These are phyloP conservation scores for Fraxinus baroniana DNA, from an alignment of 305 asterid genomes.

Conservation along the genomic window DNA sequence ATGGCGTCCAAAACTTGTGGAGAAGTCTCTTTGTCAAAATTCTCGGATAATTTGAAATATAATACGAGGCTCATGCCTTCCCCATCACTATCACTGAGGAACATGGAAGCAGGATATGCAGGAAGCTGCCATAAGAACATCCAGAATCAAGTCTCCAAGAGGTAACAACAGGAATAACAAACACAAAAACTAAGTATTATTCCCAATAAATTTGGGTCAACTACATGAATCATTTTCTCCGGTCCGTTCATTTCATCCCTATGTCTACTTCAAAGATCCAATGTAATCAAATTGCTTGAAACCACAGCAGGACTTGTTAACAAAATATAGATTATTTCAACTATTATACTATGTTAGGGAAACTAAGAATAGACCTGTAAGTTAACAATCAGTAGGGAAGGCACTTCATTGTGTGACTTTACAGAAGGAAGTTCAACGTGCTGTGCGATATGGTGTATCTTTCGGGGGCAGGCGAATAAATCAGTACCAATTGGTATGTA, in stretches of 20 bases:
- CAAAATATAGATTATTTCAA: not conserved
- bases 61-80: constrained; percentile 83
- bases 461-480: constrained; percentile 59
- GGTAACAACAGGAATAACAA: not conserved
- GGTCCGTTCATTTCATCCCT: not conserved
- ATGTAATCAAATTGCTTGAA: not conserved
- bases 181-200: not conserved
- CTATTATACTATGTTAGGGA: not conserved
- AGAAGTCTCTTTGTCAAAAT: constrained; percentile 56
- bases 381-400: constrained; percentile 67
- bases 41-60: constrained; percentile 65
- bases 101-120: constrained; percentile 71
- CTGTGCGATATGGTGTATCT: constrained; percentile 79
- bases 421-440: constrained; percentile 63
- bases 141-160: not conserved
- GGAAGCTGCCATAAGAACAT: constrained; percentile 61
- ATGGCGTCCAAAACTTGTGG: constrained; percentile 51
- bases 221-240: not conserved
- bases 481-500: constrained; percentile 74
- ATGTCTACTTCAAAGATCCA: not conserved
- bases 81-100: constrained; percentile 75
- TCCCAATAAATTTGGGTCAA: not conserved
- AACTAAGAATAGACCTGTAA: constrained; percentile 51
- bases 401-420: constrained; percentile 49
- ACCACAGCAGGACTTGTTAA: not conserved